phyloP scores from a whole-genome alignment of 306 rosid genomes.

The Cercis canadensis region DNA sequence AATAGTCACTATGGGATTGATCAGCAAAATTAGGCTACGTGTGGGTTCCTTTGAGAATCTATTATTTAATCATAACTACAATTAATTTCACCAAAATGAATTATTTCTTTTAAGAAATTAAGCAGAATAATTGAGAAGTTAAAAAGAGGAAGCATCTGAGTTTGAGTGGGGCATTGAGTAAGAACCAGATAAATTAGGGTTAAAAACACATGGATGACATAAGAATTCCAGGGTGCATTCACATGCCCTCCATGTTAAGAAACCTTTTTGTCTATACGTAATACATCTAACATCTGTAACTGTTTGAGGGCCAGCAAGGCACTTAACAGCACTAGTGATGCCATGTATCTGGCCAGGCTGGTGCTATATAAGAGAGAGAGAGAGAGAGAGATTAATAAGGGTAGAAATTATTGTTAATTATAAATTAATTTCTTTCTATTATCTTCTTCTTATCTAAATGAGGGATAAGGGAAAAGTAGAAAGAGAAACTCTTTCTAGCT shows the following conservation, averaged over 20 bases:
- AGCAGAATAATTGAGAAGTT: slow-evolving; percentile 8
- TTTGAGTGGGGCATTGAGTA: slow-evolving; percentile 7
- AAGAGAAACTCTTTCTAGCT: slow-evolving; percentile 30
- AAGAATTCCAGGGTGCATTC: slow-evolving; percentile 36
- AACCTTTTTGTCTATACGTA: slow-evolving; percentile 36
- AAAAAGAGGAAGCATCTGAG: slow-evolving; percentile 1
- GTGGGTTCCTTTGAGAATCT: too few species aligned
- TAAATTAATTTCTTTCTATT: neutral
- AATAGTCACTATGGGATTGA: neutral
- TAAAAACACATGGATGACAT: slow-evolving; percentile 52
- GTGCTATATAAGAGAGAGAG: neutral
- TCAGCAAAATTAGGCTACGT: neutral
- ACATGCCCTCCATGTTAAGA: slow-evolving; percentile 48
- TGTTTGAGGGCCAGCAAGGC: slow-evolving; percentile 14
- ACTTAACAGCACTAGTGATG: neutral
- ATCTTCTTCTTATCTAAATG: neutral
- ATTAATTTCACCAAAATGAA: neutral
- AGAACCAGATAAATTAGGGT: slow-evolving; percentile 28
- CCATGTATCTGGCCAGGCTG: slow-evolving; percentile 15
- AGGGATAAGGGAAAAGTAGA: neutral
- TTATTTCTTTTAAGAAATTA: slow-evolving; percentile 9
- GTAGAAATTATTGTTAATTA: neutral
- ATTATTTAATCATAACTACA: too few species aligned
- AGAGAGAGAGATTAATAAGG: neutral
- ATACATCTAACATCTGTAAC: neutral